Percentiles rank a stretch among this genome's conserved stretches.
Conservation (phyloP, 2,329 filamentous ascomycete species). For the Colletotrichum cuscutae region DNA sequence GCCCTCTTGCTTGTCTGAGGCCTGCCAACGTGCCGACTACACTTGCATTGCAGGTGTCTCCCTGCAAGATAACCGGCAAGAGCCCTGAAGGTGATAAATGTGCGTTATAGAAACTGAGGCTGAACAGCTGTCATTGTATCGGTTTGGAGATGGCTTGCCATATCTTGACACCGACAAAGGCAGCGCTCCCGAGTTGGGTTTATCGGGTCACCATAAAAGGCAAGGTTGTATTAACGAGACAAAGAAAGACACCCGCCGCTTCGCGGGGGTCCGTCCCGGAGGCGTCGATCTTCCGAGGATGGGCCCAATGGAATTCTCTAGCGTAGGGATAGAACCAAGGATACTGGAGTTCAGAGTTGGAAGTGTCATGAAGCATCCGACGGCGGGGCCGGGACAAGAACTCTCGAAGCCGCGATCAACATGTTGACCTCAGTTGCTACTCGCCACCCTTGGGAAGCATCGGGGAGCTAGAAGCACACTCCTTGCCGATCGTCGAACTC, state of each 20-base stretch:
- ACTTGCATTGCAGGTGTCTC: not conserved
- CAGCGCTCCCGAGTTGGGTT: not conserved
- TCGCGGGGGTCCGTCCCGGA: conserved; percentile 4
- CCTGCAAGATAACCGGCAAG: not conserved
- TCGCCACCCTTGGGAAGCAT: conserved; percentile 16
- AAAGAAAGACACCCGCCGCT: conserved; percentile 17
- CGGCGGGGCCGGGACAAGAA: conserved; percentile 10
- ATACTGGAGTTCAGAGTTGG: not conserved
- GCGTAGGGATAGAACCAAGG: not conserved
- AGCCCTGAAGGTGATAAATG: not conserved
- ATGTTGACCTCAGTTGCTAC: not conserved
- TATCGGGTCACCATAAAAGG: not conserved
- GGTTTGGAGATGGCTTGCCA: not conserved
- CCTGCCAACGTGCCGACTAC: conserved; percentile 7
- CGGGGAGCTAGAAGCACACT: not conserved
- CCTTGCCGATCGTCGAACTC: conserved; percentile 13
- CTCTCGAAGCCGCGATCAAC: not conserved
- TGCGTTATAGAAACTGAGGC: not conserved
- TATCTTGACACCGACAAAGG: conserved; percentile 11
- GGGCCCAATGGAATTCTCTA: not conserved
- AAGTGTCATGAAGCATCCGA: not conserved
- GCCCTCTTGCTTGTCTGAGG: not conserved
- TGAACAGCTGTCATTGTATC: not conserved
- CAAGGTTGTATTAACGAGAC: not conserved
- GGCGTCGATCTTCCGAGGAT: conserved; percentile 6